Percentiles rank a stretch among this genome's conserved stretches.
Conservation (phyloP, 176 grass and related monocot species). For the Musa troglodytarum region DNA sequence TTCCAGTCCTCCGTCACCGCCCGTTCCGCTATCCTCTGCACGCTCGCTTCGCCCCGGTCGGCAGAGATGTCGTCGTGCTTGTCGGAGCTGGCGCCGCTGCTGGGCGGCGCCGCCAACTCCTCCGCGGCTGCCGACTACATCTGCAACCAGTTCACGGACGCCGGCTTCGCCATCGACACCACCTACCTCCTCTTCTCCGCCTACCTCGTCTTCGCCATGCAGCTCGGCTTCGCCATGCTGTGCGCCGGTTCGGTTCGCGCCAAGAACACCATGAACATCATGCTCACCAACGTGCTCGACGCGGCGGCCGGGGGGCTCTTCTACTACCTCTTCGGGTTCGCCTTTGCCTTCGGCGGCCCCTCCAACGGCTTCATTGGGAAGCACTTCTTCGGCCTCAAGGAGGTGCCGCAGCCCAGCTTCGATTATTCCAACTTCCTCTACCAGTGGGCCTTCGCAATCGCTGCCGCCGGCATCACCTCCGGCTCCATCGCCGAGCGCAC, state of each 20-base stretch:
- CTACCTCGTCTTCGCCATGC: slow-evolving; percentile 38
- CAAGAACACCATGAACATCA: slow-evolving; percentile 34
- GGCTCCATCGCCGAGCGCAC: slow-evolving; percentile 40
- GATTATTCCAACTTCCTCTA: slow-evolving; percentile 36
- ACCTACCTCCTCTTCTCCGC: slow-evolving; percentile 41
- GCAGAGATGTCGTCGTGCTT: slow-evolving; percentile 13
- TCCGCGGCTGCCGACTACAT: slow-evolving; percentile 29
- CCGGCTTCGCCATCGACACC: slow-evolving; percentile 29
- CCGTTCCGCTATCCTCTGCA: background rate
- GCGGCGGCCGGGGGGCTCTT: slow-evolving; percentile 21
- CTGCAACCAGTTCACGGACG: slow-evolving; percentile 29
- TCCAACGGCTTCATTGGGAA: slow-evolving; percentile 32
- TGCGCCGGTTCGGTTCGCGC: slow-evolving; percentile 27
- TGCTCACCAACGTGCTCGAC: slow-evolving; percentile 36
- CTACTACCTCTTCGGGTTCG: slow-evolving; percentile 35
- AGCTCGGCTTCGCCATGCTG: slow-evolving; percentile 39
- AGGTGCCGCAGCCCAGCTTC: slow-evolving; percentile 20
- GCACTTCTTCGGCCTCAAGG: slow-evolving; percentile 30
- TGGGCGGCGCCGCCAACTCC: slow-evolving; percentile 12
- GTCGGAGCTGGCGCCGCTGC: slow-evolving; percentile 14
- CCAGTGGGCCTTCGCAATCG: slow-evolving; percentile 38
- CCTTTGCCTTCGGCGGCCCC: slow-evolving; percentile 32
- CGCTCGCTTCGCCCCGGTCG: background rate
- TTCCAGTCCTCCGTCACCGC: background rate
- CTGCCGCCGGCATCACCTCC: slow-evolving; percentile 31